Conservation (phyloP, 2,329 filamentous ascomycete genomes). For the Nigrograna mackinnonii region DNA sequence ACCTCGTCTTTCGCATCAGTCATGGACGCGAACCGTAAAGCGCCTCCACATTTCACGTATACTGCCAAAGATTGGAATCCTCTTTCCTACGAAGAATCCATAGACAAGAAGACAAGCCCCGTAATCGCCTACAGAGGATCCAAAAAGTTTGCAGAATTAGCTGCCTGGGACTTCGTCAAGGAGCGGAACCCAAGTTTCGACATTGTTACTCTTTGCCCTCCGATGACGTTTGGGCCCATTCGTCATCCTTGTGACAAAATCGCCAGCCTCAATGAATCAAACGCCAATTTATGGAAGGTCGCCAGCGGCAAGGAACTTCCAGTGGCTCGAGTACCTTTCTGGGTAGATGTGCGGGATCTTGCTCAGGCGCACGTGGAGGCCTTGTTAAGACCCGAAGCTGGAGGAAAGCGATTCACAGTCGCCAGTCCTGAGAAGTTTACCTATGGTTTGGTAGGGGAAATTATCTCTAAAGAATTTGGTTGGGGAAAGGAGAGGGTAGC, state of each 20-base stretch:
- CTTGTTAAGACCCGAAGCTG: conserved; percentile 39
- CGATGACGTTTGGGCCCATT: conserved; percentile 29
- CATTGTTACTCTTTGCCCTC: conserved; percentile 26
- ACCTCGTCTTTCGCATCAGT: conserved; percentile 18
- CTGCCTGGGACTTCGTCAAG: conserved; percentile 26
- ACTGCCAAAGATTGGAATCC: conserved; percentile 31
- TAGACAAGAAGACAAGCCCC: conserved; percentile 11
- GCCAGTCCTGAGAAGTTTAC: conserved; percentile 51
- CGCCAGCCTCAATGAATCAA: conserved; percentile 22
- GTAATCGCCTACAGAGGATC: conserved; percentile 23
- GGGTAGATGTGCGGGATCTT: conserved; percentile 54
- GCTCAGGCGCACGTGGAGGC: conserved; percentile 51
- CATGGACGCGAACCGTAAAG: conserved; percentile 10
- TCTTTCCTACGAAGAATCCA: conserved; percentile 21
- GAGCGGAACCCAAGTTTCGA: conserved; percentile 20
- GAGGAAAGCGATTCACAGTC: conserved; percentile 46
- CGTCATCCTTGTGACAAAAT: conserved; percentile 14
- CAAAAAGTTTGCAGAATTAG: conserved; percentile 29
- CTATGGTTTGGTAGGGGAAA: conserved; percentile 48
- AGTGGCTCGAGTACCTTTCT: conserved; percentile 44
- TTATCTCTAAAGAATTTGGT: conserved; percentile 47
- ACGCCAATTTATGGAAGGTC: conserved; percentile 22
- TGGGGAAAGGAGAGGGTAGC: conserved; percentile 38
- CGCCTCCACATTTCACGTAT: conserved; percentile 16
- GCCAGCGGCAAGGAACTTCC: conserved; percentile 42